Conservation (phyloP, 805 yeast species). For the Yamadazyma sp. region DNA sequence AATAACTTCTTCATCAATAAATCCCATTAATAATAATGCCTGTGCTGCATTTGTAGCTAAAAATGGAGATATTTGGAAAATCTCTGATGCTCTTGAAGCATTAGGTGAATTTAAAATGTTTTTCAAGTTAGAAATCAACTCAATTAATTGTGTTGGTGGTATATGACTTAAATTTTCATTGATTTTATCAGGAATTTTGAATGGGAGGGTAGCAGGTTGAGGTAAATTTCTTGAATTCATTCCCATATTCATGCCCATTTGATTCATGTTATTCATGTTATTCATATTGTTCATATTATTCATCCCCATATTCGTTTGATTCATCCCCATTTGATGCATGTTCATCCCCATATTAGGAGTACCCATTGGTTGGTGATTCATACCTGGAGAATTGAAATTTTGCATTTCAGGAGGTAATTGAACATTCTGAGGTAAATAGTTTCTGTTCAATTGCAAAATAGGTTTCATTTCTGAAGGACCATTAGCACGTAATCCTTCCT, state of each 20-base stretch:
- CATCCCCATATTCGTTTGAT: not conserved
- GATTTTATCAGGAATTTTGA: slow-evolving; percentile 53
- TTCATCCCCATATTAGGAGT: not conserved
- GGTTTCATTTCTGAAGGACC: slow-evolving; percentile 38
- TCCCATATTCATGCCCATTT: slow-evolving; percentile 1
- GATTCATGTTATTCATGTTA: slow-evolving; percentile 1
- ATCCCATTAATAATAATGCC: slow-evolving; percentile 73
- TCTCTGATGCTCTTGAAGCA: slow-evolving; percentile 48
- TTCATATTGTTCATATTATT: slow-evolving; percentile 2
- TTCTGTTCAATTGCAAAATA: slow-evolving; percentile 42
- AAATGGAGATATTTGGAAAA: slow-evolving; percentile 51
- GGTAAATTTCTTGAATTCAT: slow-evolving; percentile 37
- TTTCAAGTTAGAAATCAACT: slow-evolving; percentile 64
- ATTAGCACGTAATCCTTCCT: slow-evolving; percentile 50
- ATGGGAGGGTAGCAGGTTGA: slow-evolving; percentile 40
- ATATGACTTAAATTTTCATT: slow-evolving; percentile 59
- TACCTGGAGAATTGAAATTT: not conserved
- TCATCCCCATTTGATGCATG: slow-evolving; percentile 1
- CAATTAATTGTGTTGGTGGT: slow-evolving; percentile 70
- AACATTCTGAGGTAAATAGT: slow-evolving; percentile 55
- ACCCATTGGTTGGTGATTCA: slow-evolving; percentile 5
- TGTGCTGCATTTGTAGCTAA: slow-evolving; percentile 70
- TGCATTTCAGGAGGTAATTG: slow-evolving; percentile 49
- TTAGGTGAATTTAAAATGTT: slow-evolving; percentile 50
- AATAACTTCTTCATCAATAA: slow-evolving; percentile 68